Conservation (phyloP, 148 eudicot genomes). For the Fagopyrum esculentum region DNA sequence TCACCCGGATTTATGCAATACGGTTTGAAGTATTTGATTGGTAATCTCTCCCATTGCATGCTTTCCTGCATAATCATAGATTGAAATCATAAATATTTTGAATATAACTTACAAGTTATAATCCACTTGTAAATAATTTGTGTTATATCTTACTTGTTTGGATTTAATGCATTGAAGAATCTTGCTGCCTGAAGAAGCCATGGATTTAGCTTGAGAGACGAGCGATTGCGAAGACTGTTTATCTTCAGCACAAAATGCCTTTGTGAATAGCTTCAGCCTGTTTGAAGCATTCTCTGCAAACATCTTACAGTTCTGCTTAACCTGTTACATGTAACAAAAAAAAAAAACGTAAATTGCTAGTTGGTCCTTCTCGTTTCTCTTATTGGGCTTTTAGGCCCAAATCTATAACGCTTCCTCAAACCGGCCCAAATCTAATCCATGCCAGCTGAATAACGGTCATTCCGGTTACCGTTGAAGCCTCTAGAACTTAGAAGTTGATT, state of each 20-base stretch:
- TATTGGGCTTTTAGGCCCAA: neutral
- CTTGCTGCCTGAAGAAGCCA: constrained; percentile 34
- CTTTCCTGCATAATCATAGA: constrained; percentile 47
- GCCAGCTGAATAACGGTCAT: neutral
- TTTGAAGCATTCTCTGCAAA: constrained; percentile 50
- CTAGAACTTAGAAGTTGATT: neutral
- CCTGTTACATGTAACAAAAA: constrained; percentile 24
- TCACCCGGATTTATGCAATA: constrained; percentile 48
- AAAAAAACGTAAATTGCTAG: neutral
- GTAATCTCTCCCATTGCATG: constrained; percentile 67
- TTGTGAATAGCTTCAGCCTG: constrained; percentile 46
- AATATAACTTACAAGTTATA: too few relatives aligned
- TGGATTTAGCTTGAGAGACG: constrained; percentile 45
- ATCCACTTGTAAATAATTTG: neutral
- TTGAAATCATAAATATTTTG: neutral
- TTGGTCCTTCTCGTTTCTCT: too few relatives aligned
- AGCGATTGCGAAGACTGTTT: constrained; percentile 30
- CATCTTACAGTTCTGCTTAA: constrained; percentile 43
- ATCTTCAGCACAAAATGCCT: constrained; percentile 70
- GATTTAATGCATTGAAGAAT: constrained; percentile 47
- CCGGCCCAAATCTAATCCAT: too few relatives aligned
- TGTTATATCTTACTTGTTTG: constrained; percentile 43
- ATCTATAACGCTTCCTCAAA: neutral
- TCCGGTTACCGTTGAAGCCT: neutral
- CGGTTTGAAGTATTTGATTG: constrained; percentile 32